Conservation (phyloP, 1,139 yeast genomes). For the Sugiyamaella xylanicola region DNA sequence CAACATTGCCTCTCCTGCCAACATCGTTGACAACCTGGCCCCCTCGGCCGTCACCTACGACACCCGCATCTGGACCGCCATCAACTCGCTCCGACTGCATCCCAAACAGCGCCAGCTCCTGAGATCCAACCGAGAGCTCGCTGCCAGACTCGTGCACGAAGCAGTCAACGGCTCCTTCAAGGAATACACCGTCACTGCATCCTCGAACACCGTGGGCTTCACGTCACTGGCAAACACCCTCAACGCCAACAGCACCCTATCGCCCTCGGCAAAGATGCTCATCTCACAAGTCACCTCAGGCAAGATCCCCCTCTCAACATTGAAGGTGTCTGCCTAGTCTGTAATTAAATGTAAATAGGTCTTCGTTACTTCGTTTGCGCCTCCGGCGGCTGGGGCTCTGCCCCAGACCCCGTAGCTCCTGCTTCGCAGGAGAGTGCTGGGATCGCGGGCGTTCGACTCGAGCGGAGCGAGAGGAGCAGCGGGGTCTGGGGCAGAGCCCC, state of each 20-base stretch:
- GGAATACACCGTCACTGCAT: conserved; percentile 24
- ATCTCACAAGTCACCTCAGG: conserved; percentile 36
- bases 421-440: background rate
- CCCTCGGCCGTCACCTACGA: conserved; percentile 32
- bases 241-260: conserved; percentile 32
- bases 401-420: conserved; percentile 6
- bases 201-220: conserved; percentile 22
- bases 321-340: conserved; percentile 16
- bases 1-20: conserved; percentile 20
- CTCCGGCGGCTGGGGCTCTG: conserved; percentile 17
- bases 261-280: conserved; percentile 32
- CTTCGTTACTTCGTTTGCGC: background rate
- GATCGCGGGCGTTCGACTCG: too few species aligned
- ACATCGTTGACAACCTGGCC: conserved; percentile 25
- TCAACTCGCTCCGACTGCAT: conserved; percentile 21
- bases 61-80: conserved; percentile 32
- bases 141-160: conserved; percentile 25
- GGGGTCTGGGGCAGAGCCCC: background rate
- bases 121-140: conserved; percentile 19
- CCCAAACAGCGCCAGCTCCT: conserved; percentile 22
- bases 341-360: conserved; percentile 13
- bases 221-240: conserved; percentile 29
- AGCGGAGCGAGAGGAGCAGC: background rate
- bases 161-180: conserved; percentile 29
- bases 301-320: conserved; percentile 27